Evolutionary conservation across 2,329 filamentous ascomycete genomes (phyloP), one percentile per base, ranked within the genome.

Genomic region (Cytospora paraplurivora): DNA sequence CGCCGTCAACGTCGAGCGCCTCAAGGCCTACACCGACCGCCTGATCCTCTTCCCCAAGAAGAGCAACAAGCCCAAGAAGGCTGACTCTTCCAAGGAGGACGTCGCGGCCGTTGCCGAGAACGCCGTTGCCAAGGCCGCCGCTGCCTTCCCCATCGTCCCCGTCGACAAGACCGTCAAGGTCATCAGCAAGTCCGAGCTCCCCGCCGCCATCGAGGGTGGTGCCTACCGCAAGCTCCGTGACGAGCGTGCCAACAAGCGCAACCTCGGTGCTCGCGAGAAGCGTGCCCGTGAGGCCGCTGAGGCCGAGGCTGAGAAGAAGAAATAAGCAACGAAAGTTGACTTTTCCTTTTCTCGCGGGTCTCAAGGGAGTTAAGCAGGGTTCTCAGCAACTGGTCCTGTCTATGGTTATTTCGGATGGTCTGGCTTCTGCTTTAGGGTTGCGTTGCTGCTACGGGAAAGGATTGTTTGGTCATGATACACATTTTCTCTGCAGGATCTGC

Each of bases 1-100:
- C 75, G 86, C 92, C 80, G 86, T 86, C 86, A 99, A 99, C 84
- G 94, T 99, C 75, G 91, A 91, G 81, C 95, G 95, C 78, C 92
- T 99, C 78, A 93, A 97, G 88, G 92, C 92, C 79, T 99, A 97
- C 93, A 91, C 90, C 85, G 88, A 90, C 78, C 92, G 93, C 77
- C 85, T 99, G 77, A 97, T 99, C 80, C 88, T 99, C 79, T 97
- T 99, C 87, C 95, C 95, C 78, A 92, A 93, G 86, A 93, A 92
- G 83, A 88, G 88, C 79, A 93, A 93, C 83, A 88, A 95, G 83
- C 87, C 89, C 83, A 97, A 97, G 92, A 90, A 90, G 79, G 91
- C 91, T 80, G 92, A 97, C 82, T 89, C 89, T 70, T 85, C 89
- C 80, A 91, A 91, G 78, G 91, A 94, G 88, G 88, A 95, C 82